A percentile compares a stretch with the other conserved stretches of the same genome.
Conservation (phyloP, 1,139 yeast species). For the Magnusiomyces tetraspermus region DNA sequence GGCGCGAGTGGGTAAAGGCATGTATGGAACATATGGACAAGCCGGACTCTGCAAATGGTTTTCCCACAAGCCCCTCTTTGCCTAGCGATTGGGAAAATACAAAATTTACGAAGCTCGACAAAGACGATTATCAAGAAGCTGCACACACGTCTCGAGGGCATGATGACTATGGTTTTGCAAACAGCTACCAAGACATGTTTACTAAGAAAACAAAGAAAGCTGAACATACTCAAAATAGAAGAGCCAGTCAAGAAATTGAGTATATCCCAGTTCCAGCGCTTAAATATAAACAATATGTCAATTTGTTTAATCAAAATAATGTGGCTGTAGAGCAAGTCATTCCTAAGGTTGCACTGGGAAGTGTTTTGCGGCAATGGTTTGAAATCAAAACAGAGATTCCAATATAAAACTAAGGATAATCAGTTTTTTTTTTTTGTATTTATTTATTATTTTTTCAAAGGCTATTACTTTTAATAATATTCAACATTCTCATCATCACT, state of each 20-base stretch:
- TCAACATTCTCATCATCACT: conserved; percentile 17
- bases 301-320: neutral
- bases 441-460: conserved; percentile 8
- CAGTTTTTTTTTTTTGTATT: too few species aligned
- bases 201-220: neutral
- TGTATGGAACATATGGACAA: neutral
- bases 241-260: neutral
- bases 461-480: conserved; percentile 9
- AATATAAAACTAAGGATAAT: neutral
- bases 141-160: neutral
- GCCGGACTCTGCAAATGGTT: neutral
- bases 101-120: too few species aligned
- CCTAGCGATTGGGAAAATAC: neutral
- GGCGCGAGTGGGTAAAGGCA: neutral
- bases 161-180: neutral
- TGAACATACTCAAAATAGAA: neutral
- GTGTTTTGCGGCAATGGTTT: neutral
- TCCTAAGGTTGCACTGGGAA: neutral
- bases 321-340: neutral
- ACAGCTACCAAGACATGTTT: neutral
- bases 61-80: neutral
- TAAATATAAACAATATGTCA: neutral
- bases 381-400: neutral
- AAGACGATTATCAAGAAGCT: neutral
- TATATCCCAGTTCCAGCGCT: neutral